A percentile compares a stretch with the other conserved stretches of the same genome.
Evolutionary conservation across 2,329 filamentous ascomycete genomes (phyloP).

Genomic region (Mariannaea sp.): DNA sequence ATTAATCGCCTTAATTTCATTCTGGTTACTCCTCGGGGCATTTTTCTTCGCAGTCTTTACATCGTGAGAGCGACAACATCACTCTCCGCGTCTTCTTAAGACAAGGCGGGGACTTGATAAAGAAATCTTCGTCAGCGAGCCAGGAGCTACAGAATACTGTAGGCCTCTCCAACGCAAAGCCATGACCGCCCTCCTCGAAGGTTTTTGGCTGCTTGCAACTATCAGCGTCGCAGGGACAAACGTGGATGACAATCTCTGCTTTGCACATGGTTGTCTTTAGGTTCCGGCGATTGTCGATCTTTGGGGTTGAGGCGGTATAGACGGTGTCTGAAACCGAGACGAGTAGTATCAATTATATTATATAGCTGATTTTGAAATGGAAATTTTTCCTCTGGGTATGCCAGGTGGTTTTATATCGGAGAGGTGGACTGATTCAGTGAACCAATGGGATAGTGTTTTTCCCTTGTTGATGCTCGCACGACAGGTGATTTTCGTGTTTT

Average conservation of each 20-base stretch:
- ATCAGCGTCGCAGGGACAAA: neutral
- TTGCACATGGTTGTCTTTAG: neutral
- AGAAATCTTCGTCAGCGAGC: neutral
- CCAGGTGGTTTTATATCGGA: neutral
- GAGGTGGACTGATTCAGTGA: neutral
- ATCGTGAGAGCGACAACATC: neutral
- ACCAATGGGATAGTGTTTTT: neutral
- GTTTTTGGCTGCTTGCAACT: neutral
- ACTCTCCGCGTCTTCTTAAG: neutral
- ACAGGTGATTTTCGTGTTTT: neutral
- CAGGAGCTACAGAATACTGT: neutral
- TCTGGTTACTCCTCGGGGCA: neutral
- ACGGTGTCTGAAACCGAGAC: no score
- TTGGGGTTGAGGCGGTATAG: no score
- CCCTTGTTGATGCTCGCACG: neutral
- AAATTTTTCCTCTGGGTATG: neutral
- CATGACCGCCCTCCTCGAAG: neutral
- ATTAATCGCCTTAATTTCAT: neutral
- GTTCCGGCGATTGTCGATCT: neutral
- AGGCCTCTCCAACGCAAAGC: neutral
- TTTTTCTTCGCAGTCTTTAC: neutral
- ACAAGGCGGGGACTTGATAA: neutral
- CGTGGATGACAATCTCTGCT: neutral
- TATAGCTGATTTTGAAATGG: neutral
- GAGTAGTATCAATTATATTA: neutral